Conservation (phyloP, 2,329 filamentous ascomycete genomes). For the Aspergillus fijiensis region DNA sequence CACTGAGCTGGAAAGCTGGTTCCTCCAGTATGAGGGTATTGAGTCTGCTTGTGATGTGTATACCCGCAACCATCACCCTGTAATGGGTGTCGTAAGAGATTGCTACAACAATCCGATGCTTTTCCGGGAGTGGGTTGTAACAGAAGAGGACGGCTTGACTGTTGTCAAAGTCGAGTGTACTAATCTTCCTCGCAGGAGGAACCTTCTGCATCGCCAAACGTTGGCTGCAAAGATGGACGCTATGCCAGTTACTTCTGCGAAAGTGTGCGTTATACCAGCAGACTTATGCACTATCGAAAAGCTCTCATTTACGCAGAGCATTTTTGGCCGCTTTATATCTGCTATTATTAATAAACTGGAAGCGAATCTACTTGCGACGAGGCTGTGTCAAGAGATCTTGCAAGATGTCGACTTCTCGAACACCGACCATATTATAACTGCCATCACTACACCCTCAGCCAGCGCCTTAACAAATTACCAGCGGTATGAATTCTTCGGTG, state of each 20-base stretch:
- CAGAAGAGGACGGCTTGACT: constrained; percentile 1
- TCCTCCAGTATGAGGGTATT: constrained; percentile 19
- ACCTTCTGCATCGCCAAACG: constrained; percentile 25
- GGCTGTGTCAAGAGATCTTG: constrained; percentile 59
- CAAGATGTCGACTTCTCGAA: constrained; percentile 54
- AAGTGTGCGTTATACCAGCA: constrained; percentile 24
- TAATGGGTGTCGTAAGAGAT: constrained; percentile 31
- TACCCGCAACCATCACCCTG: constrained; percentile 4
- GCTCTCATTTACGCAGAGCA: constrained; percentile 47
- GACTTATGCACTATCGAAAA: constrained; percentile 36
- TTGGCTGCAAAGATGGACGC: constrained; percentile 9
- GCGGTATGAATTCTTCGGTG: constrained; percentile 81
- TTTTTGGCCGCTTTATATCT: constrained; percentile 65
- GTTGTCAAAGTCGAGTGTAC: constrained; percentile 29
- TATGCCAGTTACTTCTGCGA: constrained; percentile 10
- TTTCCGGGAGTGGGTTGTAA: constrained; percentile 27
- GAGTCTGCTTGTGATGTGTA: constrained; percentile 26
- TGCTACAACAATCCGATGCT: constrained; percentile 25
- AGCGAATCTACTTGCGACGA: constrained; percentile 60
- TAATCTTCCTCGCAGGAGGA: constrained; percentile 27
- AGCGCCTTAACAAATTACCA: constrained; percentile 69
- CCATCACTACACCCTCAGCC: constrained; percentile 67
- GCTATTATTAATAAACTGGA: constrained; percentile 71
- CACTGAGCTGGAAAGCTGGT: constrained; percentile 22
- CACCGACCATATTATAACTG: constrained; percentile 60